phyloP scores from a whole-genome alignment of 768 basidiomycete genomes.

The Ramaria rubella region DNA sequence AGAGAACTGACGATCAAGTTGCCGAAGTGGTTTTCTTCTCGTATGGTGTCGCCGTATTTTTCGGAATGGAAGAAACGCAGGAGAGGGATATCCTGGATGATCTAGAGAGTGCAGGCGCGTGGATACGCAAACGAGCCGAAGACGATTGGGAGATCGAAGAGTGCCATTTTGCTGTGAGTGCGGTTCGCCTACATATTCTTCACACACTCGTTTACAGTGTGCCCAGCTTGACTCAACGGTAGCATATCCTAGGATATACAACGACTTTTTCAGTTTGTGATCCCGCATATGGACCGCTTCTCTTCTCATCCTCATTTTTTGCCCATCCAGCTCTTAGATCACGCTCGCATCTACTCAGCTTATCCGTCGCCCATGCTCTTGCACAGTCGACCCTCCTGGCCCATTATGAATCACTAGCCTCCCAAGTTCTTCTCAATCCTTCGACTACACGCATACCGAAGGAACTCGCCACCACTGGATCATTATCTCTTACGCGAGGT shows the following conservation, averaged over 20 bases:
- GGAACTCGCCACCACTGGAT: slow-evolving; percentile 73
- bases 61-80: slow-evolving; percentile 73
- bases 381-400: slow-evolving; percentile 92
- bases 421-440: slow-evolving; percentile 70
- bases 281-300: no score
- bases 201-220: slow-evolving; percentile 3
- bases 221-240: slow-evolving; percentile 76
- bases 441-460: slow-evolving; percentile 75
- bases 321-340: slow-evolving; percentile 90
- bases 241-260: slow-evolving; percentile 85
- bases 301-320: no score
- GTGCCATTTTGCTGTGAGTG: slow-evolving; percentile 76
- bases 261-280: slow-evolving; percentile 90
- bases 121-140: slow-evolving; percentile 55
- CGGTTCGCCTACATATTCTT: slow-evolving; percentile 4
- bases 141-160: slow-evolving; percentile 89
- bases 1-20: slow-evolving; percentile 39
- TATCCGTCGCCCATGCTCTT: slow-evolving; percentile 91
- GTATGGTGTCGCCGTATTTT: slow-evolving; percentile 90
- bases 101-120: slow-evolving; percentile 59
- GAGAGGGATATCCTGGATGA: slow-evolving; percentile 85
- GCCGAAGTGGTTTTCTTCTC: slow-evolving; percentile 77
- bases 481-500: slow-evolving; percentile 64
- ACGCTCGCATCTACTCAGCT: slow-evolving; percentile 80
- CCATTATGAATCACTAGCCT: slow-evolving; percentile 75